phyloP scores from a whole-genome alignment of 2,329 filamentous ascomycete species.

The Ramularia endophylla region DNA sequence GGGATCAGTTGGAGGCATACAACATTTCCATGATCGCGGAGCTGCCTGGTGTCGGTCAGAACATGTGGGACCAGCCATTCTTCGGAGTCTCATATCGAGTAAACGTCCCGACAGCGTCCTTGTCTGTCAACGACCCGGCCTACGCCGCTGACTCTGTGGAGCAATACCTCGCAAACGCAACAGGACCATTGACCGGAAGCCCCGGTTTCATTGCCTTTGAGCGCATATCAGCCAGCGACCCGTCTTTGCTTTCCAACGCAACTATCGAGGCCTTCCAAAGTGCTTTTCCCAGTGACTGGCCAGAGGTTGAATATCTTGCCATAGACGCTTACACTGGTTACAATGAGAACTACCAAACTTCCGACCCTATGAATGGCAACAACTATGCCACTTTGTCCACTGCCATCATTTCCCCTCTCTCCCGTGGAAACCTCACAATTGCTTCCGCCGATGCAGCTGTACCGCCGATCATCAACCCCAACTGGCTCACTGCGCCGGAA shows the following conservation, averaged over 20 bases:
- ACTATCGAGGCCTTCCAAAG: slow-evolving; percentile 4
- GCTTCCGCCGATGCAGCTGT: slow-evolving; percentile 21
- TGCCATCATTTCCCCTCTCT: slow-evolving; percentile 29
- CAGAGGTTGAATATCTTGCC: slow-evolving; percentile 24
- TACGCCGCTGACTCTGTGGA: slow-evolving; percentile 7
- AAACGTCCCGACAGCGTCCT: slow-evolving; percentile 10
- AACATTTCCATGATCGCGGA: slow-evolving; percentile 26
- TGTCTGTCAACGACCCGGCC: slow-evolving; percentile 10
- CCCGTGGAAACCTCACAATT: slow-evolving; percentile 33
- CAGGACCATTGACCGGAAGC: slow-evolving; percentile 9
- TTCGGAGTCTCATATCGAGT: slow-evolving; percentile 30
- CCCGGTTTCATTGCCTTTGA: slow-evolving; percentile 9
- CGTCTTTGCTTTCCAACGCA: slow-evolving; percentile 6
- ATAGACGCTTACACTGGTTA: slow-evolving; percentile 13
- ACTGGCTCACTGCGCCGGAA: slow-evolving; percentile 29
- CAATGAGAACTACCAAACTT: slow-evolving; percentile 17
- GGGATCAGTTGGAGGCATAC: slow-evolving; percentile 26
- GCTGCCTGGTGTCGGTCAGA: slow-evolving; percentile 27
- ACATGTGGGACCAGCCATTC: slow-evolving; percentile 28
- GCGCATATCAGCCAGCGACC: slow-evolving; percentile 19
- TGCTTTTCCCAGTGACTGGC: slow-evolving; percentile 30
- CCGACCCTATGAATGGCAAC: slow-evolving; percentile 1
- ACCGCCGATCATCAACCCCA: slow-evolving; percentile 30
- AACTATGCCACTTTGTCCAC: slow-evolving; percentile 31
- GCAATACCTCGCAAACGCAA: slow-evolving; percentile 7